These are phyloP conservation scores for Aspergillus pseudoviridinutans DNA, from an alignment of 2,329 filamentous ascomycete species.

Conservation along the genomic window DNA sequence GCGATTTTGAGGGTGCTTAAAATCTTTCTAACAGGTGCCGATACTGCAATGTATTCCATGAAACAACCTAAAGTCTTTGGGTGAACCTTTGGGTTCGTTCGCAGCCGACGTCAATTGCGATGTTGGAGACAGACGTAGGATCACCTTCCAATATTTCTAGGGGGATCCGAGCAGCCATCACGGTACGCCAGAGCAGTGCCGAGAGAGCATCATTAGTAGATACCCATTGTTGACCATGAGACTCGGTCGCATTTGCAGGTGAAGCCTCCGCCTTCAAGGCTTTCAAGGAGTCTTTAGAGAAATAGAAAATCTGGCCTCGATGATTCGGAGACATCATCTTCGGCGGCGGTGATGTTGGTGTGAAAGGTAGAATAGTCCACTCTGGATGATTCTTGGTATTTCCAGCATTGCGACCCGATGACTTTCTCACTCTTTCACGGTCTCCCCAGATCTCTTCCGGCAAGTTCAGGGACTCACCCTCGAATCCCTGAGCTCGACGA, in stretches of 20 bases:
- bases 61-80: slow-evolving; percentile 38
- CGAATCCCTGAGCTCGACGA: slow-evolving; percentile 26
- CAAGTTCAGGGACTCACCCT: slow-evolving; percentile 18
- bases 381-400: slow-evolving; percentile 29
- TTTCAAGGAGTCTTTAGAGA: slow-evolving; percentile 25
- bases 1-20: slow-evolving; percentile 26
- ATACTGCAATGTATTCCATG: slow-evolving; percentile 33
- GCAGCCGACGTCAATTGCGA: slow-evolving; percentile 37
- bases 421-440: slow-evolving; percentile 25
- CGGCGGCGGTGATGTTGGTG: slow-evolving; percentile 25
- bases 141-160: slow-evolving; percentile 29
- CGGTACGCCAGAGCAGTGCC: slow-evolving; percentile 35
- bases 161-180: slow-evolving; percentile 25
- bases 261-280: slow-evolving; percentile 30
- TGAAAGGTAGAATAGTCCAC: slow-evolving; percentile 28
- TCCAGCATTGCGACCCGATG: slow-evolving; percentile 26
- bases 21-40: slow-evolving; percentile 22
- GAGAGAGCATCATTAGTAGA: slow-evolving; percentile 36
- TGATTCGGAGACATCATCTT: slow-evolving; percentile 31
- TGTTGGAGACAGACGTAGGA: slow-evolving; percentile 34
- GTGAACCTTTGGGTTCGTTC: slow-evolving; percentile 33
- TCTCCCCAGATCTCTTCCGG: slow-evolving; percentile 27
- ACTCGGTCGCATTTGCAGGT: slow-evolving; percentile 23
- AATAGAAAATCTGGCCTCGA: slow-evolving; percentile 31
- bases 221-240: slow-evolving; percentile 22